phyloP scores from a whole-genome alignment of 2,329 filamentous ascomycete genomes.

The Clarireedia sp. region DNA sequence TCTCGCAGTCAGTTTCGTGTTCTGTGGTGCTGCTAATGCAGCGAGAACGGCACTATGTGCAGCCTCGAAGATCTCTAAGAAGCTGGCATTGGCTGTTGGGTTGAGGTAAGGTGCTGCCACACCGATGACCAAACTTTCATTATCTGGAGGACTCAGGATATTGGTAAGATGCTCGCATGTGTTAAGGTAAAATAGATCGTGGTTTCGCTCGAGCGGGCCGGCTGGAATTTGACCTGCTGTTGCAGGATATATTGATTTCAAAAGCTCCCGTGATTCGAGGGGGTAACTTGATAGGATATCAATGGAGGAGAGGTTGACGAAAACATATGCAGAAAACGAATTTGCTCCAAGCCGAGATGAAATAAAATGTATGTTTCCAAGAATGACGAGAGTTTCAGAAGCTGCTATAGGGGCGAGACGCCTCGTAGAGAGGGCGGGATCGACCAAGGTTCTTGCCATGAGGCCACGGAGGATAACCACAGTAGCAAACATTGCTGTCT shows the following conservation, averaged over 20 bases:
- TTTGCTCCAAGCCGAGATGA: slow-evolving; percentile 56
- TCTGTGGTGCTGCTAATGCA: slow-evolving; percentile 59
- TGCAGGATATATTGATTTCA: slow-evolving; percentile 31
- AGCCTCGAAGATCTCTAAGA: slow-evolving; percentile 63
- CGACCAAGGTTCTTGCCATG: slow-evolving; percentile 49
- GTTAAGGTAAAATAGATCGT: slow-evolving; percentile 69
- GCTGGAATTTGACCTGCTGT: slow-evolving; percentile 47
- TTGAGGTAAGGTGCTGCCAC: slow-evolving; percentile 59
- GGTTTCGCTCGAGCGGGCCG: slow-evolving; percentile 54
- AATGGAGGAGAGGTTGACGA: slow-evolving; percentile 60
- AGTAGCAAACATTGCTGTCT: slow-evolving; percentile 55
- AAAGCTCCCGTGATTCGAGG: slow-evolving; percentile 48
- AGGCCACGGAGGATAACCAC: slow-evolving; percentile 54
- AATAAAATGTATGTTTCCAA: slow-evolving; percentile 62
- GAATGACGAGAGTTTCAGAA: slow-evolving; percentile 52
- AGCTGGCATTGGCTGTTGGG: slow-evolving; percentile 30
- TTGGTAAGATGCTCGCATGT: slow-evolving; percentile 61
- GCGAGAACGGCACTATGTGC: slow-evolving; percentile 63
- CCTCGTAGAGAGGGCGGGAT: slow-evolving; percentile 41
- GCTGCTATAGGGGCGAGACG: slow-evolving; percentile 49
- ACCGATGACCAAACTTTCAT: slow-evolving; percentile 53
- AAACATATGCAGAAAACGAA: slow-evolving; percentile 61
- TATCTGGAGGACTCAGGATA: slow-evolving; percentile 44
- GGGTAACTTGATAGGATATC: slow-evolving; percentile 60
- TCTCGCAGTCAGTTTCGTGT: slow-evolving; percentile 50